Evolutionary conservation across 2,329 filamentous ascomycete species (phyloP).

Genomic region (Aspergillus caelatus): DNA sequence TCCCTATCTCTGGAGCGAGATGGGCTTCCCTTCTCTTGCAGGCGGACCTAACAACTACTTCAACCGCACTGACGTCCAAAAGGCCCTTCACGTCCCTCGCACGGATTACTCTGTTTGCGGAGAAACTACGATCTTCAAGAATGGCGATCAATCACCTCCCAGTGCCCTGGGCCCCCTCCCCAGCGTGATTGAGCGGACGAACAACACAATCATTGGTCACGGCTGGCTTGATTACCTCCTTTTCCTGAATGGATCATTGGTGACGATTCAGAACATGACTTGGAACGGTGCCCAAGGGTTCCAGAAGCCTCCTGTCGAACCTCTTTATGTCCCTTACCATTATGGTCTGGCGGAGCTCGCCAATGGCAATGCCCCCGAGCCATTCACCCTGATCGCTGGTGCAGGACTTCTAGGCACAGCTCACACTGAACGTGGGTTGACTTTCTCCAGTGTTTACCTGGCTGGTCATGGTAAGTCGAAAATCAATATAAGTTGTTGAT

Average conservation of each 20-base stretch:
- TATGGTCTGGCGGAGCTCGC: constrained; percentile 22
- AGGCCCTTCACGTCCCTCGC: constrained; percentile 62
- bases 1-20: constrained; percentile 67
- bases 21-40: constrained; percentile 70
- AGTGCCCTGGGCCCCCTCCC: constrained; percentile 54
- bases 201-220: constrained; percentile 74
- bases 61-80: constrained; percentile 69
- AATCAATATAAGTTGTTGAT: background rate
- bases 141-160: constrained; percentile 53
- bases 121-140: constrained; percentile 43
- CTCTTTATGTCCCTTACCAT: constrained; percentile 72
- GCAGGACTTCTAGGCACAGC: constrained; percentile 70
- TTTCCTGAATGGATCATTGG: constrained; percentile 68
- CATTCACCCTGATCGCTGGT: constrained; percentile 48
- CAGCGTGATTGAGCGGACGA: constrained; percentile 70
- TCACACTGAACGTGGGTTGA: constrained; percentile 75
- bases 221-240: constrained; percentile 72
- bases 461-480: constrained; percentile 59
- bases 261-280: constrained; percentile 80
- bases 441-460: constrained; percentile 66
- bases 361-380: constrained; percentile 49
- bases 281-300: constrained; percentile 75
- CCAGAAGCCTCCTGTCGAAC: constrained; percentile 59
- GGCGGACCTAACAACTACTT: constrained; percentile 67
- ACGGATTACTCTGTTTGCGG: constrained; percentile 48